A percentile compares a stretch with the other conserved stretches of the same genome.
These are phyloP conservation scores for Neofusicoccum ribis DNA, from an alignment of 2,329 filamentous ascomycete species.

Conservation along the genomic window DNA sequence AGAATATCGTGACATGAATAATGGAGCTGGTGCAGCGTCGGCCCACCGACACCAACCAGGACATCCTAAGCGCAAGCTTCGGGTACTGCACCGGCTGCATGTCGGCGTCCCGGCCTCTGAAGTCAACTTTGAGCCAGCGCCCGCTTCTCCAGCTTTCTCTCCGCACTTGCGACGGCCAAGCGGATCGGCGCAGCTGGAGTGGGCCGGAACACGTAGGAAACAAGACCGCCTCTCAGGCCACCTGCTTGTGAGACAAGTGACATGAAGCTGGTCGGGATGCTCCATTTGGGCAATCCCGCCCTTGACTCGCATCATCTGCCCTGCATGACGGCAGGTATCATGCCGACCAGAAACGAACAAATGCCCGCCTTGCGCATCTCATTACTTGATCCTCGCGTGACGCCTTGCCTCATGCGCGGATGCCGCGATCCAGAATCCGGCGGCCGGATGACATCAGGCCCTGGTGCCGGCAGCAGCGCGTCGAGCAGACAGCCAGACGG, in stretches of 20 bases:
- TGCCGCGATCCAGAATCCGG: background rate
- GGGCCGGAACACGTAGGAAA: constrained; percentile 8
- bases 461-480: background rate
- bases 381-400: background rate
- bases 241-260: background rate
- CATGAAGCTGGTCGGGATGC: background rate
- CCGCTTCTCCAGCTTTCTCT: constrained; percentile 9
- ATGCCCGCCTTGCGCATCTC: background rate
- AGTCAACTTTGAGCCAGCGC: background rate
- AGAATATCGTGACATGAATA: constrained; percentile 9
- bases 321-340: constrained; percentile 1
- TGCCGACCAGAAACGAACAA: background rate
- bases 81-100: constrained; percentile 9
- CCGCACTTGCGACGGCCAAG: constrained; percentile 2
- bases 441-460: background rate
- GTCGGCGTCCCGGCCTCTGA: constrained; percentile 10
- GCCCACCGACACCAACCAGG: constrained; percentile 3
- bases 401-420: background rate
- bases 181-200: constrained; percentile 2
- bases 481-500: background rate
- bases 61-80: background rate
- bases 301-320: constrained; percentile 2
- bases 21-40: background rate
- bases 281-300: background rate
- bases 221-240: constrained; percentile 6